Percentiles rank a stretch among this genome's conserved stretches.
Conservation (phyloP, 768 basidiomycete species). For the Chalciporus piperatus region DNA sequence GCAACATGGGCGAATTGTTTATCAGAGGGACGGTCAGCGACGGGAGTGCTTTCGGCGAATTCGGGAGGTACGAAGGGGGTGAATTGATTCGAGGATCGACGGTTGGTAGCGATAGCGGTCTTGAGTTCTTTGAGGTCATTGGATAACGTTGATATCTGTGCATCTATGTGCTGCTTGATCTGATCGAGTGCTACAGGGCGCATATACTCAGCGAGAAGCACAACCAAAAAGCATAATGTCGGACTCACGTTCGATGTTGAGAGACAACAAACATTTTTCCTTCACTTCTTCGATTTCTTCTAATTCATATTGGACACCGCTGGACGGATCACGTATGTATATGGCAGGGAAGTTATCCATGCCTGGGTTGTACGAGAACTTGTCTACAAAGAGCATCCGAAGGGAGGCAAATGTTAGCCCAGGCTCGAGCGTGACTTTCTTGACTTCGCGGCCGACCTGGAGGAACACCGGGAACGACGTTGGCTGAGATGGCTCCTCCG, state of each 20-base stretch:
- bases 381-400: conserved; percentile 88
- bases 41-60: conserved; percentile 64
- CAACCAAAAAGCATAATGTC: not conserved
- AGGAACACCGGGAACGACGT: conserved; percentile 71
- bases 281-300: conserved; percentile 93
- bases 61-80: conserved; percentile 51
- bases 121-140: conserved; percentile 91
- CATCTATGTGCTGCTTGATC: conserved; percentile 96
- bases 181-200: conserved; percentile 80
- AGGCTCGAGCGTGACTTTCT: conserved; percentile 74
- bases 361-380: conserved; percentile 91
- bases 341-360: conserved; percentile 93
- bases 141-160: conserved; percentile 79
- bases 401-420: conserved; percentile 70
- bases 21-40: conserved; percentile 67
- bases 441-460: conserved; percentile 87
- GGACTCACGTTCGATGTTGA: conserved; percentile 94
- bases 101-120: conserved; percentile 52
- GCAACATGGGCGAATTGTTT: conserved; percentile 72
- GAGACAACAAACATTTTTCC: conserved; percentile 81
- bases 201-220: conserved; percentile 7
- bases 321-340: conserved; percentile 89
- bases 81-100: conserved; percentile 49
- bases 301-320: conserved; percentile 92
- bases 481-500: conserved; percentile 14